Evolutionary conservation across 768 basidiomycete species (phyloP), one percentile per base, ranked within the genome.

Genomic region (Suillus occidentalis): DNA sequence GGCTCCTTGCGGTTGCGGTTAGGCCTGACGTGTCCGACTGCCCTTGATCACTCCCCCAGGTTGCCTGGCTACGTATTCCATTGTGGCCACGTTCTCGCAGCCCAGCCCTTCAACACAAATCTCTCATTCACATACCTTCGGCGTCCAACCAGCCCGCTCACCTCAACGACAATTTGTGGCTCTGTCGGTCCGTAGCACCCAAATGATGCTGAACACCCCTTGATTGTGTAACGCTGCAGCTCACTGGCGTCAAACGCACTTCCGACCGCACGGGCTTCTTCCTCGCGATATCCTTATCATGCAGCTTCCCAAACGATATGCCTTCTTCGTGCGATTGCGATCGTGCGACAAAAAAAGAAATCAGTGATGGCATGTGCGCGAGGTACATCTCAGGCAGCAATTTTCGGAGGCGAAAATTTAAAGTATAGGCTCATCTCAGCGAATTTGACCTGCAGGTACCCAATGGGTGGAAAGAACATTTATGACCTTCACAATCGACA

Each of bases 221-320:
- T 66, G 14, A 61, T 36, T 16, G 6, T 9, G 4, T 8, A n/a
- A 55, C 43, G 22, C 62, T 60, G 34, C 63, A 69, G 90, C 83
- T 20, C 84, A 86, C 67, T 91, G 90, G 89, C 84, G 89, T 16
- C 90, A 92, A 70, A 77, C 79, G 20, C 80, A 87, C 76, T 90
- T 89, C 83, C 84, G 90, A 2, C 86, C 90, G 2, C 77, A 85
- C 70, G 90, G 86, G 67, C 83, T 89, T 14, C 80, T 91, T 6
- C 90, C 89, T 1, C 79, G 77, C 9, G 88, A 89, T 65, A 78
- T 83, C 40, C 68, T 71, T 43, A 71, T 75, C 69, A 66, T 70
- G 73, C 63, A 63, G 16, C 59, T 72, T 6, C 53, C 67, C 42
- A 60, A 68, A 72, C 43, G 69, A 72, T 31, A 31, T 4, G 31